Evolutionary conservation across 805 yeast genomes (phyloP), one percentile per base, ranked within the genome.

Genomic region (Sugiyamaella chiloensis): DNA sequence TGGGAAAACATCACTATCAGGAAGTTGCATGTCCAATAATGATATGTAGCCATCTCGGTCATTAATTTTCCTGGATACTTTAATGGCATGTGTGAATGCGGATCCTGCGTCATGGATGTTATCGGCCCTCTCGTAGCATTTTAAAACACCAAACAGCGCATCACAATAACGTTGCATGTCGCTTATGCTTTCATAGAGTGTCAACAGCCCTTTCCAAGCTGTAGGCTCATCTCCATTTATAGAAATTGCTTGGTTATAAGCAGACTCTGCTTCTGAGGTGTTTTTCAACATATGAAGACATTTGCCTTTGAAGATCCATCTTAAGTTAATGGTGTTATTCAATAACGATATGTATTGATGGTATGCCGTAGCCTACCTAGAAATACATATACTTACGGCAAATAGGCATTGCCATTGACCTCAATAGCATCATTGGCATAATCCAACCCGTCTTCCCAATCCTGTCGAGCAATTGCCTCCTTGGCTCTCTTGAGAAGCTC

Each of bases 171-270:
- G 50, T 3, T 31, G 20, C 16, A 47, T 50, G 20, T 60, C 51
- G 11, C 56, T 52, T n/a, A 30, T 42, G 8, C 46, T 49, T 14
- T 56, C 57, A 36, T 59, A 56, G 3, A 62, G 43, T 8, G 52
- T 47, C 31, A 80, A 66, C 50, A 83, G 71, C 1, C 98, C 98
- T 59, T 86, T 87, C 95, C 93, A 90, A 0, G 89, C 95, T 21
- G 77, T 62, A 1, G 80, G 53, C 43, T 82, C 78, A 51, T 59
- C 27, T 53, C 67, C 41, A 66, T 60, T 23, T 74, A 65, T 7
- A 66, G 71, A 19, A 77, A 68, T 54, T 75, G 77, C 54, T 69
- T 64, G 14, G 53, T 59, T 12, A 80, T 64, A 40, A 74, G 79
- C 17, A 61, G 72, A 32, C 67, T 70, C 12, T 76, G 82, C 66